A percentile compares a stretch with the other conserved stretches of the same genome.
phyloP scores from a whole-genome alignment of 2,329 filamentous ascomycete genomes.

The Epichloe aotearoae region DNA sequence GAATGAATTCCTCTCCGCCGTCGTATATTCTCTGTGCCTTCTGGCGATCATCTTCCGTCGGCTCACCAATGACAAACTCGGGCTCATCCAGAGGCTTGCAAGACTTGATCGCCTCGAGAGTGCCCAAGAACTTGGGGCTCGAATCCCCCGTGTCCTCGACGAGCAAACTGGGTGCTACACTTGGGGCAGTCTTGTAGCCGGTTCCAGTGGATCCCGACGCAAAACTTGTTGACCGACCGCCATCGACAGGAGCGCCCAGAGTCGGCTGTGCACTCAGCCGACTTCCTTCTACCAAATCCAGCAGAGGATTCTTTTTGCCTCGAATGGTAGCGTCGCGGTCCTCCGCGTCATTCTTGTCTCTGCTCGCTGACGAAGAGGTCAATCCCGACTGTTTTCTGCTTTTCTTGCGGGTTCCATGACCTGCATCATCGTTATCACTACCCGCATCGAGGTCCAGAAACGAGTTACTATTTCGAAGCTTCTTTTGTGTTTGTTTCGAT shows the following conservation, averaged over 20 bases:
- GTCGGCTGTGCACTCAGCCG: slow-evolving; percentile 15
- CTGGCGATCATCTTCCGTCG: slow-evolving; percentile 56
- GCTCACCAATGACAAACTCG: slow-evolving; percentile 42
- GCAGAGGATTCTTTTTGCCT: slow-evolving; percentile 12
- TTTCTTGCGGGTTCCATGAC: slow-evolving; percentile 3
- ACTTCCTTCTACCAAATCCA: slow-evolving; percentile 11
- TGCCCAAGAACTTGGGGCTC: slow-evolving; percentile 21
- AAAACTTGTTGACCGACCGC: slow-evolving; percentile 21
- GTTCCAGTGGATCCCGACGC: slow-evolving; percentile 25
- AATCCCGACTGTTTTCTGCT: not conserved
- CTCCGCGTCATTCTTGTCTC: slow-evolving; percentile 3
- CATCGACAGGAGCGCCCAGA: slow-evolving; percentile 31
- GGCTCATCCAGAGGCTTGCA: slow-evolving; percentile 41
- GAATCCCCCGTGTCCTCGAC: slow-evolving; percentile 28
- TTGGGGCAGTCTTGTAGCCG: slow-evolving; percentile 29
- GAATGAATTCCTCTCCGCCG: slow-evolving; percentile 68
- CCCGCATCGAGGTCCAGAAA: slow-evolving; percentile 36
- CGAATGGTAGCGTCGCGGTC: slow-evolving; percentile 18
- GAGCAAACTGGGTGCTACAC: slow-evolving; percentile 30
- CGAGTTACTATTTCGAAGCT: slow-evolving; percentile 26
- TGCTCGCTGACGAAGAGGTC: not conserved
- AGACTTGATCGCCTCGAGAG: slow-evolving; percentile 19
- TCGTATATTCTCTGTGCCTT: slow-evolving; percentile 76
- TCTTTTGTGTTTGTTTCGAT: slow-evolving; percentile 17
- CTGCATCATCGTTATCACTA: slow-evolving; percentile 33